Conservation (phyloP, 139 green algal genomes). For the Tetraselmis chui region DNA sequence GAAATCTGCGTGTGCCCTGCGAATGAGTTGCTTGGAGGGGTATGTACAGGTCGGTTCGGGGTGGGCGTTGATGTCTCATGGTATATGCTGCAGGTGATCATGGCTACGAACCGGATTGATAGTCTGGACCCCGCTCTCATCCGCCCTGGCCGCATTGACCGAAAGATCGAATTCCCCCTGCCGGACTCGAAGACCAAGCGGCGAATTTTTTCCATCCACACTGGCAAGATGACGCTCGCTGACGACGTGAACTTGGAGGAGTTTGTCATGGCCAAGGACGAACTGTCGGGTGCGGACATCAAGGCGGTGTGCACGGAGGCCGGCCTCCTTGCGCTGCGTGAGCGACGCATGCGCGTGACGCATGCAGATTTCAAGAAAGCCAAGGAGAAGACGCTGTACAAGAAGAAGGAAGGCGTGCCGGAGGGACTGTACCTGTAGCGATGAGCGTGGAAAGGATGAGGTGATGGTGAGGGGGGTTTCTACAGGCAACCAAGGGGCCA, state of each 20-base stretch:
- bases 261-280: slow-evolving; percentile 87
- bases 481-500: no score
- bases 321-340: slow-evolving; percentile 91
- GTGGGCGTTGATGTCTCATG: no score
- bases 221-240: slow-evolving; percentile 77
- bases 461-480: no score
- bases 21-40: no score
- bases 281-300: slow-evolving; percentile 95
- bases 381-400: slow-evolving; percentile 97
- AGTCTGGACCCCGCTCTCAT: slow-evolving; percentile 94
- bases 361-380: slow-evolving; percentile 81
- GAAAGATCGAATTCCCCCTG: slow-evolving; percentile 98
- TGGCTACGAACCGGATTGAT: slow-evolving; percentile 98
- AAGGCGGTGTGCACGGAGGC: slow-evolving; percentile 98
- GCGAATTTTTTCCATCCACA: slow-evolving; percentile 92
- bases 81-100: slow-evolving; percentile 83
- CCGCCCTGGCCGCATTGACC: slow-evolving; percentile 85
- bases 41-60: no score
- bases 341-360: slow-evolving; percentile 92
- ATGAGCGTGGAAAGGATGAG: no score
- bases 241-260: slow-evolving; percentile 98
- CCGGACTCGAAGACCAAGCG: slow-evolving; percentile 97
- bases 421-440: slow-evolving; percentile 97
- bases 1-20: no score
- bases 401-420: slow-evolving; percentile 97